phyloP scores from a whole-genome alignment of 371 early-diverging fungal genomes.

The Apophysomyces trapeziformis region DNA sequence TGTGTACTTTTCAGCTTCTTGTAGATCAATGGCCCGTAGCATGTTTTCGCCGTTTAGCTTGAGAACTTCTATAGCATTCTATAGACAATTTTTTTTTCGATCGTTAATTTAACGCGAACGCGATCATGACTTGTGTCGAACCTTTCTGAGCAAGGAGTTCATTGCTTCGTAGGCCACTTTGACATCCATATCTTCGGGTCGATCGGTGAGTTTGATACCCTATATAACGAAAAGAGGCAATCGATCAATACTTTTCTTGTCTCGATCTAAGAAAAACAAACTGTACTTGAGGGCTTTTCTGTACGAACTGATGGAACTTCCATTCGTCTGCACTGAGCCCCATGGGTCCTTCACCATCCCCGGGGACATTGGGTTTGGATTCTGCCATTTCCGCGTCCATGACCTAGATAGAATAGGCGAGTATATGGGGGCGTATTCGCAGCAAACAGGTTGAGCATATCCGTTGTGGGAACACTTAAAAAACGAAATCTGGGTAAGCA shows the following conservation, averaged over 20 bases:
- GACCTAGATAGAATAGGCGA: background rate
- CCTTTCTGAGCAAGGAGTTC: constrained; percentile 58
- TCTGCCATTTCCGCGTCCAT: constrained; percentile 10
- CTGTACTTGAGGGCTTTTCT: background rate
- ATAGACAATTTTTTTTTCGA: background rate
- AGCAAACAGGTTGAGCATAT: too few species aligned
- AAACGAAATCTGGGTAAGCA: background rate
- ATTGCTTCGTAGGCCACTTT: constrained; percentile 49
- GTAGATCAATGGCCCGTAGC: constrained; percentile 40
- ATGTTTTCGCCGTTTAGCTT: constrained; percentile 45
- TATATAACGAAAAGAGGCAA: constrained; percentile 2
- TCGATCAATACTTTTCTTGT: too few species aligned
- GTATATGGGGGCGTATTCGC: too few species aligned
- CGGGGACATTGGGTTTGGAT: background rate
- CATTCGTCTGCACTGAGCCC: constrained; percentile 24
- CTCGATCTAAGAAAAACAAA: too few species aligned
- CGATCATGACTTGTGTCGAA: constrained; percentile 16
- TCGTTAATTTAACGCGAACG: background rate
- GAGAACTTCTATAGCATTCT: constrained; percentile 39
- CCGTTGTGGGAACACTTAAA: background rate
- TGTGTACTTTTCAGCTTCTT: constrained; percentile 49
- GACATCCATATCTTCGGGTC: constrained; percentile 47
- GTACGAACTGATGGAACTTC: constrained; percentile 23
- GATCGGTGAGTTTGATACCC: constrained; percentile 51
- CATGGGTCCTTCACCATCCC: background rate